These are phyloP conservation scores for Vaccinium darrowii DNA, from an alignment of 148 eudicot species.

Conservation along the genomic window DNA sequence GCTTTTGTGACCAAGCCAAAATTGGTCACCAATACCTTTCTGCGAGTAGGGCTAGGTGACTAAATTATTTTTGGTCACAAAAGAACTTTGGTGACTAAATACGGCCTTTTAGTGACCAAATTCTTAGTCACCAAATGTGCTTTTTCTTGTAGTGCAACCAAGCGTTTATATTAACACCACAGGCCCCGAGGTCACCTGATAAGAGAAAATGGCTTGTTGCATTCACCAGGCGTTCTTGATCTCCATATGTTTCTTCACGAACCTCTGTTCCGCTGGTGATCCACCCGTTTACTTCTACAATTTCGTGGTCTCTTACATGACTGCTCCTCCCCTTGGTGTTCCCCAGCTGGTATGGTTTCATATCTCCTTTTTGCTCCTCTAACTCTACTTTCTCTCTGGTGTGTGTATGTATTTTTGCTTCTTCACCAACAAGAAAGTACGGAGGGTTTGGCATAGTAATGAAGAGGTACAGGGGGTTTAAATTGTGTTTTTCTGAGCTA, in stretches of 20 bases:
- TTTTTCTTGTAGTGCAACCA: too few species aligned
- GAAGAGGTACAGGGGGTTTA: not conserved
- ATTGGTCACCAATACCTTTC: too few species aligned
- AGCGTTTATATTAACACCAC: too few species aligned
- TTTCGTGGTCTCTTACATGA: constrained; percentile 81
- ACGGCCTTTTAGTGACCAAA: too few species aligned
- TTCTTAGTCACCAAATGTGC: too few species aligned
- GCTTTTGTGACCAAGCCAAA: too few species aligned
- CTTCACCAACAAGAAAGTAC: not conserved
- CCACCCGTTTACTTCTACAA: constrained; percentile 46
- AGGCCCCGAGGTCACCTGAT: too few species aligned
- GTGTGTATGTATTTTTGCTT: not conserved
- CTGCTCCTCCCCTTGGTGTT: constrained; percentile 82
- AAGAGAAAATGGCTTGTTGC: constrained; percentile 10
- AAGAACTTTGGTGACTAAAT: too few species aligned
- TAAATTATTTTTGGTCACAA: too few species aligned
- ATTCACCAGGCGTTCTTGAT: constrained; percentile 7
- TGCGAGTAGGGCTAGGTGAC: too few species aligned
- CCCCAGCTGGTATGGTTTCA: constrained; percentile 48
- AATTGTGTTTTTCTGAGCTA: constrained; percentile 9
- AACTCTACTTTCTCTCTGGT: not conserved
- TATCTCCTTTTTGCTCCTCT: not conserved
- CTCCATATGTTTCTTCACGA: constrained; percentile 41
- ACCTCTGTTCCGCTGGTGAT: constrained; percentile 66
- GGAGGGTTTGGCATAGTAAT: not conserved